A percentile compares a stretch with the other conserved stretches of the same genome.
Evolutionary conservation across 2,329 filamentous ascomycete species (phyloP).

Genomic region (Ascochyta viciae-villosae): DNA sequence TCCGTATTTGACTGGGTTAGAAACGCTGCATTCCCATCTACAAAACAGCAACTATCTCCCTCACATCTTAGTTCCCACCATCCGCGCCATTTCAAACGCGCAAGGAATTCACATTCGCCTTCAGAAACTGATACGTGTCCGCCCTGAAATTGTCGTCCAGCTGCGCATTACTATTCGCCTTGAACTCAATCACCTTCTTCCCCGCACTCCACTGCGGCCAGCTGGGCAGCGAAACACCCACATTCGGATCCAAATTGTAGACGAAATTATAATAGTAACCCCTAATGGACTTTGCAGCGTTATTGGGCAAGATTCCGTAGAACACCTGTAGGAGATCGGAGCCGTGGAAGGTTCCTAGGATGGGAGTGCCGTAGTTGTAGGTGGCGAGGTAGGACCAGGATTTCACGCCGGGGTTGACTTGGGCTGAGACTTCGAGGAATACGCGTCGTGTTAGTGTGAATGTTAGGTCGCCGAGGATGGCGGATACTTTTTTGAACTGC

Average conservation of each 20-base stretch:
- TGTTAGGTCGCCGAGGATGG: slow-evolving; percentile 75
- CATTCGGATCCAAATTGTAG: slow-evolving; percentile 74
- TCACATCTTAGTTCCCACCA: too few species aligned
- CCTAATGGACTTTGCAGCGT: slow-evolving; percentile 66
- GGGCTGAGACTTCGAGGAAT: slow-evolving; percentile 61
- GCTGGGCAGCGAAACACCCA: slow-evolving; percentile 51
- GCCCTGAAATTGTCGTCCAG: slow-evolving; percentile 59
- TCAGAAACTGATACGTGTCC: slow-evolving; percentile 54
- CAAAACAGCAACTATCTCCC: background rate
- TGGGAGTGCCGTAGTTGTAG: slow-evolving; percentile 73
- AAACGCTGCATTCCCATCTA: background rate
- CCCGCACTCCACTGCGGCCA: slow-evolving; percentile 64
- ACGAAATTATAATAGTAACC: slow-evolving; percentile 78
- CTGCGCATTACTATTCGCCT: slow-evolving; percentile 46
- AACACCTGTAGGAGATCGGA: slow-evolving; percentile 75
- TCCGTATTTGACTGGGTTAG: too few species aligned
- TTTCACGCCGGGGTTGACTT: slow-evolving; percentile 64
- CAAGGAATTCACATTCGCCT: slow-evolving; percentile 27
- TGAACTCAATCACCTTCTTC: slow-evolving; percentile 61
- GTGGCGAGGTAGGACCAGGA: slow-evolving; percentile 78
- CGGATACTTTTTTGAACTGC: slow-evolving; percentile 77
- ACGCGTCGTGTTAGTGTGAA: slow-evolving; percentile 75
- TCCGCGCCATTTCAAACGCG: background rate
- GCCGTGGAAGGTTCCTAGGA: slow-evolving; percentile 79
- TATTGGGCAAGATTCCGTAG: slow-evolving; percentile 68